Evolutionary conservation across 352 stramenopile genomes (phyloP), one percentile per base, ranked within the genome.

Genomic region (Globisporangium apiculatum): DNA sequence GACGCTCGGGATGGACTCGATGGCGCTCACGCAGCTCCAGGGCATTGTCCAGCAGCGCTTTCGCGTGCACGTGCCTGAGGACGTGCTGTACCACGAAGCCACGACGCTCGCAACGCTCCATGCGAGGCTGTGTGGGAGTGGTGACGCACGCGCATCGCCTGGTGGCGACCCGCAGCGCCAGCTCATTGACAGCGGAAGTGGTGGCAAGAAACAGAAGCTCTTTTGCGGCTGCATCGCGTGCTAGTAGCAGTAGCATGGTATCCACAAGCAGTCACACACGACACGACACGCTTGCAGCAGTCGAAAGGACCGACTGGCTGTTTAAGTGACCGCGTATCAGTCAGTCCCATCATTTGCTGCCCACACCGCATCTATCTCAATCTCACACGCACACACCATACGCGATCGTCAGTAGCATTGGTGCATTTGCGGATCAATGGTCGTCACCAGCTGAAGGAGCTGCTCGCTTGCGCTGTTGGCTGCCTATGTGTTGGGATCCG

Each of bases 21-120:
- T 98, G 66, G 90, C 72, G 7, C 65, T 99, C 36, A 97, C 93
- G 43, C 96, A 98, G 69, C 87, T 99, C 15, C 96, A 98, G 71
- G 96, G 96, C 9, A 82, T 97, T 41, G 80, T 98, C 42, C 78
- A 86, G 49, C 76, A 89, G 43, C 76, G 86, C 57, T 98, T 97
- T 75, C 76, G 82, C 36, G 72, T 96, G 40, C 86, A 97, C 53
- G 75, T 98, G 9, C 88, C 87, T 15, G 94, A 98, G 62, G 88
- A 97, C 57, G 80, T 98, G 57, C 68, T 98, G 14, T 98, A 97
- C 67, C 68, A 78, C 7, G 92, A 98, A 57, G 65, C 72, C 12
- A 97, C 85, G 41, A 79, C 95, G 24, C 75, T 93, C 5, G 85
- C 85, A 36, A 75, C 89, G 57, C 80, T 96, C 7, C 90, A 98